Percentiles rank a stretch among this genome's conserved stretches.
phyloP scores from a whole-genome alignment of 352 stramenopile genomes.

The Lagenidium sp. region DNA sequence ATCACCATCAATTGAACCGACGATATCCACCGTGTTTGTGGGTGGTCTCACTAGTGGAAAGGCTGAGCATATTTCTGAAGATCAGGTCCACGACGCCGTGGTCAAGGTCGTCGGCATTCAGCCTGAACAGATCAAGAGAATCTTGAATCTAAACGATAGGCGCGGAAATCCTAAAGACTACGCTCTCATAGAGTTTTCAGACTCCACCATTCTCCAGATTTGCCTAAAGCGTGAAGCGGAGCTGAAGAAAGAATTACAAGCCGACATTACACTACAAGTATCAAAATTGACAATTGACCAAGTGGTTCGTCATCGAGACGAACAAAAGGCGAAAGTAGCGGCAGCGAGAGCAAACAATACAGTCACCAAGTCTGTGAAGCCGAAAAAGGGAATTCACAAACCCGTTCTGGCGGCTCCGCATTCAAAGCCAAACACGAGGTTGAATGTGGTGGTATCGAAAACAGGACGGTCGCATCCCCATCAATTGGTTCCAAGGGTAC shows the following conservation, averaged over 20 bases:
- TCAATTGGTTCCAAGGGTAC: too few relatives aligned
- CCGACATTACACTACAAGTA: slow-evolving; percentile 42
- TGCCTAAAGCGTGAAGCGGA: slow-evolving; percentile 21
- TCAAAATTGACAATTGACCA: slow-evolving; percentile 56
- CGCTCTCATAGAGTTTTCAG: slow-evolving; percentile 38
- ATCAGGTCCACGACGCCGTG: slow-evolving; percentile 28
- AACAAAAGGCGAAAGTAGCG: slow-evolving; percentile 32
- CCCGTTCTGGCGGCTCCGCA: slow-evolving; percentile 10
- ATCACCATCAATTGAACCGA: too few relatives aligned
- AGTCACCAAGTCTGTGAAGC: not conserved
- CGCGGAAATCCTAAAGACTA: slow-evolving; percentile 59
- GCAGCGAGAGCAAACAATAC: slow-evolving; percentile 4
- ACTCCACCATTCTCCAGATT: slow-evolving; percentile 17
- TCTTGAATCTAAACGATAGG: slow-evolving; percentile 49
- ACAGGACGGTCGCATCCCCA: too few relatives aligned
- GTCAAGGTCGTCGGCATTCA: slow-evolving; percentile 21
- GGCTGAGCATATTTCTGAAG: slow-evolving; percentile 20
- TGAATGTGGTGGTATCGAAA: slow-evolving; percentile 8
- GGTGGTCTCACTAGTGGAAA: slow-evolving; percentile 23
- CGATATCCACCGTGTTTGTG: slow-evolving; percentile 33
- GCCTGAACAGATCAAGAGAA: slow-evolving; percentile 22
- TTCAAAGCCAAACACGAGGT: slow-evolving; percentile 16
- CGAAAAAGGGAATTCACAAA: slow-evolving; percentile 3
- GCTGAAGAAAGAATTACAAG: slow-evolving; percentile 26
- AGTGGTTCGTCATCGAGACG: slow-evolving; percentile 35